Percentiles rank a stretch among this genome's conserved stretches.
phyloP scores from a whole-genome alignment of 345 rosid genomes.

The Pistacia integerrima region DNA sequence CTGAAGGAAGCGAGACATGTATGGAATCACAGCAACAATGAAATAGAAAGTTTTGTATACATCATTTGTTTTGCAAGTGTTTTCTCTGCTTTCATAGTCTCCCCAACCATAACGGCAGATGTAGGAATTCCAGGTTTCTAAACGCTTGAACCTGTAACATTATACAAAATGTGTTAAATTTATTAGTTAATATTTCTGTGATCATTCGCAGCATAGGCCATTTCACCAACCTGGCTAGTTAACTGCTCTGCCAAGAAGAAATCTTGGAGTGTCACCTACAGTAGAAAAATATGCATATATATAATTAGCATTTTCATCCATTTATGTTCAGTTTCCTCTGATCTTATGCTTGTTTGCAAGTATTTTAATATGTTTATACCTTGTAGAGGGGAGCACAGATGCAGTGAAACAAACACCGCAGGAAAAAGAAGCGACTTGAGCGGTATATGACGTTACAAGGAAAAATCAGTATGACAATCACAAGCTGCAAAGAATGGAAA shows the following conservation, averaged over 20 bases:
- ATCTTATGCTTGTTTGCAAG: background rate
- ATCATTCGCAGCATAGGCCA: background rate
- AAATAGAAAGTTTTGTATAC: constrained; percentile 52
- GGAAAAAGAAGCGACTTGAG: constrained; percentile 21
- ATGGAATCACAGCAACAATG: constrained; percentile 66
- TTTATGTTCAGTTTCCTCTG: background rate
- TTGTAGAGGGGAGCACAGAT: constrained; percentile 17
- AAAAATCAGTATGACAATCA: background rate
- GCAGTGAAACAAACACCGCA: constrained; percentile 18
- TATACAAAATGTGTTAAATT: background rate
- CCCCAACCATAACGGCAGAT: constrained; percentile 79
- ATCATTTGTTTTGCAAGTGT: constrained; percentile 39
- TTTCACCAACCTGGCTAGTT: constrained; percentile 60
- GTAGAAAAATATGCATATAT: background rate
- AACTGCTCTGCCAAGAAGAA: constrained; percentile 73
- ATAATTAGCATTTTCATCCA: background rate
- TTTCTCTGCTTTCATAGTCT: constrained; percentile 48
- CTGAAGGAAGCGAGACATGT: constrained; percentile 64
- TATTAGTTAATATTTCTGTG: background rate
- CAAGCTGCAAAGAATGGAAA: constrained; percentile 5
- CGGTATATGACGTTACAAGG: constrained; percentile 24
- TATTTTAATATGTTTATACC: background rate
- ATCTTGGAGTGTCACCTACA: constrained; percentile 64
- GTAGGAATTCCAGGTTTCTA: constrained; percentile 68
- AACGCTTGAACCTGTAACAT: constrained; percentile 65